These are phyloP conservation scores for Parsonsia alboflavescens DNA, from an alignment of 257 asterid genomes.

Conservation along the genomic window DNA sequence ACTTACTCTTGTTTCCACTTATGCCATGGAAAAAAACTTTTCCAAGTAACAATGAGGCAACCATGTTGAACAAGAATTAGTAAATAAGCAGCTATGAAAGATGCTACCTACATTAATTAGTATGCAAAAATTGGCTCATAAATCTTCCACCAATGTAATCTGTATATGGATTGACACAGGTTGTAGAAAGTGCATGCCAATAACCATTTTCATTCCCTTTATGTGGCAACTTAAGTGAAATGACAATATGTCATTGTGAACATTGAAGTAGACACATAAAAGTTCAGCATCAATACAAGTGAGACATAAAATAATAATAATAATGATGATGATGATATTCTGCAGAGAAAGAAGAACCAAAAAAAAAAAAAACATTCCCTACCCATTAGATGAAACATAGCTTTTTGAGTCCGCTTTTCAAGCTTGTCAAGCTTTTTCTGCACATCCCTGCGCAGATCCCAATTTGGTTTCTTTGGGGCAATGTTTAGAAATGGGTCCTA, in stretches of 20 bases:
- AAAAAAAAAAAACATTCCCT: constrained; percentile 1
- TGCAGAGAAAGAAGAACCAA: too few relatives aligned
- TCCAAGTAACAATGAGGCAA: neutral
- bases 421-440: constrained; percentile 92
- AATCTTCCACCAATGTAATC: neutral
- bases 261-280: neutral
- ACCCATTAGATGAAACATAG: constrained; percentile 72
- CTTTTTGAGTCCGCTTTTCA: constrained; percentile 85
- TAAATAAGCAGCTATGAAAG: neutral
- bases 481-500: constrained; percentile 92
- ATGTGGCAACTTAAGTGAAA: neutral
- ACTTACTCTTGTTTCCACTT: neutral
- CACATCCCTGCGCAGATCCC: constrained; percentile 95
- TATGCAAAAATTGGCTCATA: neutral
- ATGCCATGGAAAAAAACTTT: too few relatives aligned
- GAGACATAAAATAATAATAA: neutral
- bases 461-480: constrained; percentile 96
- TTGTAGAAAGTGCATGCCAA: neutral
- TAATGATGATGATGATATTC: neutral
- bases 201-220: neutral
- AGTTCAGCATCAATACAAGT: neutral
- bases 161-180: neutral
- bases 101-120: neutral
- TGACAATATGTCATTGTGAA: neutral
- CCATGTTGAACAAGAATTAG: neutral